phyloP scores from a whole-genome alignment of 495 filamentous ascomycete genomes.

The Elasticomyces elasticus region DNA sequence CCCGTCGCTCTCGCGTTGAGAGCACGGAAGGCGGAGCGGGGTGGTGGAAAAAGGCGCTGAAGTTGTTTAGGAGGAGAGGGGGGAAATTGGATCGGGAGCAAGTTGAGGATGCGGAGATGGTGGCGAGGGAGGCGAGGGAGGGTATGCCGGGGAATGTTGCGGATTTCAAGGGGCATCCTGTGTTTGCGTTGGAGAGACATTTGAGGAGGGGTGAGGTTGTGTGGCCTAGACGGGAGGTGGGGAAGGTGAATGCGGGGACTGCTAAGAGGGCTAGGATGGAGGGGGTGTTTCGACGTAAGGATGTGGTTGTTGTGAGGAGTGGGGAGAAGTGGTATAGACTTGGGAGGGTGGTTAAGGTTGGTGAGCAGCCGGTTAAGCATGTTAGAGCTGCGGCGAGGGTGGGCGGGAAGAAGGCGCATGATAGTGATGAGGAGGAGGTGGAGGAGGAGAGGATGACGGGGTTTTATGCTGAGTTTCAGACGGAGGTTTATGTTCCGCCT shows the following conservation, averaged over 20 bases:
- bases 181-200: conserved; percentile 82
- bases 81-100: conserved; percentile 54
- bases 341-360: conserved; percentile 62
- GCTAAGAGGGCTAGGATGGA: conserved; percentile 49
- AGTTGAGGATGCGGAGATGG: conserved; percentile 69
- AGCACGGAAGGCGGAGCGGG: conserved; percentile 49
- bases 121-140: conserved; percentile 58
- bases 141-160: conserved; percentile 82
- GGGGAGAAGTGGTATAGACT: conserved; percentile 80
- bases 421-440: conserved; percentile 24
- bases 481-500: conserved; percentile 61
- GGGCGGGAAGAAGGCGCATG: conserved; percentile 19
- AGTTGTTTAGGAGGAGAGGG: conserved; percentile 45
- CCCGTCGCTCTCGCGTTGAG: conserved; percentile 65
- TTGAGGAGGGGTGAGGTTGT: conserved; percentile 75
- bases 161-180: conserved; percentile 88
- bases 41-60: conserved; percentile 63
- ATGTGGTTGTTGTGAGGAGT: conserved; percentile 65
- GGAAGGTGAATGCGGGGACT: conserved; percentile 65
- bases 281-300: conserved; percentile 63
- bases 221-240: conserved; percentile 57
- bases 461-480: conserved; percentile 69
- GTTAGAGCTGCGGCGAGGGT: conserved; percentile 37
- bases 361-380: conserved; percentile 69
- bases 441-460: conserved; percentile 33